phyloP scores from a whole-genome alignment of 2,329 filamentous ascomycete species.

The Rhynchosporium agropyri region DNA sequence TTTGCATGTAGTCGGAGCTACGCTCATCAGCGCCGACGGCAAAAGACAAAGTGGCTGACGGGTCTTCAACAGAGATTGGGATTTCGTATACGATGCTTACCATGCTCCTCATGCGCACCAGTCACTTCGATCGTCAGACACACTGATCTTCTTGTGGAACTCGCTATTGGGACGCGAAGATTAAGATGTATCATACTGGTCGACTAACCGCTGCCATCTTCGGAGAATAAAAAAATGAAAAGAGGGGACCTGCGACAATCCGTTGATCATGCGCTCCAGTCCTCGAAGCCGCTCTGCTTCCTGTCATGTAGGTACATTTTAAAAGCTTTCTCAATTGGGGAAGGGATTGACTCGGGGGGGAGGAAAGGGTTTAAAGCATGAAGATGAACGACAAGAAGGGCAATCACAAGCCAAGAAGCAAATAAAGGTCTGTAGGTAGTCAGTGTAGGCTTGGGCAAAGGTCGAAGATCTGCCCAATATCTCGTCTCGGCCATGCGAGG shows the following conservation, averaged over 20 bases:
- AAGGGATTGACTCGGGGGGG: no score
- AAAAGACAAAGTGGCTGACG: not conserved
- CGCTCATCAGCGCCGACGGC: slow-evolving; percentile 7
- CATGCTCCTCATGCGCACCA: no score
- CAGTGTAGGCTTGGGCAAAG: not conserved
- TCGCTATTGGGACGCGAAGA: no score
- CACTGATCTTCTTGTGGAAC: not conserved
- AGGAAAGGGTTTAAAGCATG: no score
- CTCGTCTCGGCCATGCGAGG: slow-evolving; percentile 10
- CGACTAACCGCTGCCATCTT: not conserved
- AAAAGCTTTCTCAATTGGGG: no score
- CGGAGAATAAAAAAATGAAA: not conserved
- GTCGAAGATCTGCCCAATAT: not conserved
- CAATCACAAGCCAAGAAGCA: not conserved
- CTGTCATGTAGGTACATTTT: no score
- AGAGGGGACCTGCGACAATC: no score
- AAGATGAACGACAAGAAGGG: no score
- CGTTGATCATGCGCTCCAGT: not conserved
- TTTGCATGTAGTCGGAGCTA: not conserved
- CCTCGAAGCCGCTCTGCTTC: not conserved
- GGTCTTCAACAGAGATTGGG: no score
- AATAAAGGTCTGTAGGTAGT: not conserved
- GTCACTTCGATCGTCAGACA: not conserved
- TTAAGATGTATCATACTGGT: no score
- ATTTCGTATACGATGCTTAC: no score